Conservation (phyloP, 108 stramenopile species). For the Cyclotella sp. region DNA sequence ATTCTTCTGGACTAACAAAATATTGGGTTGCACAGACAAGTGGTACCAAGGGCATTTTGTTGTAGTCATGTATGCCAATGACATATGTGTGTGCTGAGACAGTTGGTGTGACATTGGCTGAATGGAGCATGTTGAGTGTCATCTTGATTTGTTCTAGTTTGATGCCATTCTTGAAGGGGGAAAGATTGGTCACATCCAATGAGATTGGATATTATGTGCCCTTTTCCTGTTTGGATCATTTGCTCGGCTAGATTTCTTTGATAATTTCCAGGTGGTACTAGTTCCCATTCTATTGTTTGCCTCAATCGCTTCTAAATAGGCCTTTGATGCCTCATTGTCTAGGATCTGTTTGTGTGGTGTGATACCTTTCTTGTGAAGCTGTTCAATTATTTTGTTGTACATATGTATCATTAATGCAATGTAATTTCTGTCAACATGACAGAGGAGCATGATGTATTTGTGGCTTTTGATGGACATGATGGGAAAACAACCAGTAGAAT, state of each 20-base stretch:
- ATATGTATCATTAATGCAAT: conserved; percentile 8
- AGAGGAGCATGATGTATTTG: conserved; percentile 8
- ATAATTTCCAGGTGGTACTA: conserved; percentile 2
- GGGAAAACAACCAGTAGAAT: conserved; percentile 19
- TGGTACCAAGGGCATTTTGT: conserved; percentile 28
- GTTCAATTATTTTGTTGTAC: too few relatives aligned
- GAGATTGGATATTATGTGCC: neutral
- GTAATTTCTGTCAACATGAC: conserved; percentile 13
- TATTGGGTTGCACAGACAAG: conserved; percentile 13
- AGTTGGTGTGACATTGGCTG: neutral
- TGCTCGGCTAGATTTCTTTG: conserved; percentile 17
- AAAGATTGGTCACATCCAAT: neutral
- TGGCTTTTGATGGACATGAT: neutral
- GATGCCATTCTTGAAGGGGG: conserved; percentile 20
- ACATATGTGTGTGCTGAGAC: conserved; percentile 14
- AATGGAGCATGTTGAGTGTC: conserved; percentile 14
- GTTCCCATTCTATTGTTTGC: neutral
- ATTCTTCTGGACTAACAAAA: conserved; percentile 18
- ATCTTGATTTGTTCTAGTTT: neutral
- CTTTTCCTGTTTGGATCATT: conserved; percentile 15
- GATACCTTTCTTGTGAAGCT: neutral
- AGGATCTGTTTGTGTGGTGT: conserved; percentile 19
- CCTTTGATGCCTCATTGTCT: conserved; percentile 31
- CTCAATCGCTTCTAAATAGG: neutral
- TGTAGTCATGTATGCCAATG: conserved; percentile 23